Evolutionary conservation across 164 flowering plant species (phyloP).

Genomic region (Sedum album): DNA sequence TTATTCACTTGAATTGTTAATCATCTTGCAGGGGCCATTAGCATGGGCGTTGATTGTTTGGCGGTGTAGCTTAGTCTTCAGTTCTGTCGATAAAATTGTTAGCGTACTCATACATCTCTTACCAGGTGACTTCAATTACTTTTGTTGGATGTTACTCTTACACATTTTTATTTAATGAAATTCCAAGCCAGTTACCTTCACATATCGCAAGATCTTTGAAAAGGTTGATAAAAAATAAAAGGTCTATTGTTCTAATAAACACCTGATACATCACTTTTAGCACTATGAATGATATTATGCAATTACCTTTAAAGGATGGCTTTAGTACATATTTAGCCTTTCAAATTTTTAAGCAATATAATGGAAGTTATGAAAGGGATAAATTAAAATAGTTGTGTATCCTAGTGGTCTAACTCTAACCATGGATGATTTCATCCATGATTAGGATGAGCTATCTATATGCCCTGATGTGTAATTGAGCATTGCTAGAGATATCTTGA

Average conservation of each 20-base stretch:
- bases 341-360: neutral
- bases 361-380: neutral
- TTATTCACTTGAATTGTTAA: slow-evolving; percentile 1
- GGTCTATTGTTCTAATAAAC: too few species aligned
- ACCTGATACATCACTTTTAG: neutral
- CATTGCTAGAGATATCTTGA: neutral
- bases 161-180: neutral
- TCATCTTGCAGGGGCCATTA: slow-evolving; percentile 70
- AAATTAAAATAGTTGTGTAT: neutral
- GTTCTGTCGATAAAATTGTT: slow-evolving; percentile 84
- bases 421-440: neutral
- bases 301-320: too few species aligned
- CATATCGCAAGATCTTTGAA: neutral
- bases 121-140: slow-evolving; percentile 51
- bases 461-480: neutral
- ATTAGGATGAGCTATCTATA: neutral
- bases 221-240: too few species aligned
- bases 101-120: slow-evolving; percentile 94
- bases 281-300: neutral
- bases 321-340: too few species aligned
- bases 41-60: too few species aligned
- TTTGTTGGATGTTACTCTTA: neutral
- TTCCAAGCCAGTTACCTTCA: neutral
- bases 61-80: slow-evolving; percentile 96
- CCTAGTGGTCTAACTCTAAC: neutral